Conservation (phyloP, 768 basidiomycete species). For the Sutorius australiensis region DNA sequence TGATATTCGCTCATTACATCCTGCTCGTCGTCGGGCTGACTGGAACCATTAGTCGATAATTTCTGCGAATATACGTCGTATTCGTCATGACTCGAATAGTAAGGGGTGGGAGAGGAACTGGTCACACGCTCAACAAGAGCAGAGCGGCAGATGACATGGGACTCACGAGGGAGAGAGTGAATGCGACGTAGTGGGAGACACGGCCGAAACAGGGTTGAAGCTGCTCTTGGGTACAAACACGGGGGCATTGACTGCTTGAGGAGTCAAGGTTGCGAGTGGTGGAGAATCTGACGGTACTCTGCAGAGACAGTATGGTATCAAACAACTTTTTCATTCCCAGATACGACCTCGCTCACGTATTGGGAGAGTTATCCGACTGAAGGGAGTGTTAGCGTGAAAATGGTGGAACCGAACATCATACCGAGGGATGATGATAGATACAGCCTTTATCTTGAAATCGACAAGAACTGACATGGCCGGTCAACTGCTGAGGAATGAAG, state of each 20-base stretch:
- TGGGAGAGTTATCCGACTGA: constrained; percentile 20
- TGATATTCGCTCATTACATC: constrained; percentile 20
- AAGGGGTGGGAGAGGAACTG: constrained; percentile 29
- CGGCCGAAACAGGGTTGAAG: constrained; percentile 39
- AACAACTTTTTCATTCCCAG: background rate
- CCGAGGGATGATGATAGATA: constrained; percentile 75
- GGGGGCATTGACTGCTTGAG: constrained; percentile 77
- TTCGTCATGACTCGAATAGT: constrained; percentile 33
- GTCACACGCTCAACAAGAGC: constrained; percentile 7
- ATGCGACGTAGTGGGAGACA: constrained; percentile 21
- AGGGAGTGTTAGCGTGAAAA: constrained; percentile 13
- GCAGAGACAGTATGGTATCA: constrained; percentile 6
- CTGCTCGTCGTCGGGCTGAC: constrained; percentile 15
- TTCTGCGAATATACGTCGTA: constrained; percentile 34
- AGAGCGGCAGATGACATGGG: background rate
- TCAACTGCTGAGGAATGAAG: background rate
- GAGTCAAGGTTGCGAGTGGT: constrained; percentile 39
- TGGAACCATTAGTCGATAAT: constrained; percentile 1
- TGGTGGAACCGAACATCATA: constrained; percentile 26
- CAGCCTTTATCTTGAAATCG: constrained; percentile 87
- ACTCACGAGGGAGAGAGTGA: constrained; percentile 31
- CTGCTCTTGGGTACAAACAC: constrained; percentile 74
- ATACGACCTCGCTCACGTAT: constrained; percentile 23
- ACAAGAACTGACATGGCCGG: constrained; percentile 54
- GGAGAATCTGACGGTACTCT: constrained; percentile 47